Evolutionary conservation across 208 protist genomes (phyloP).

Genomic region (Trypanosoma vivax): DNA sequence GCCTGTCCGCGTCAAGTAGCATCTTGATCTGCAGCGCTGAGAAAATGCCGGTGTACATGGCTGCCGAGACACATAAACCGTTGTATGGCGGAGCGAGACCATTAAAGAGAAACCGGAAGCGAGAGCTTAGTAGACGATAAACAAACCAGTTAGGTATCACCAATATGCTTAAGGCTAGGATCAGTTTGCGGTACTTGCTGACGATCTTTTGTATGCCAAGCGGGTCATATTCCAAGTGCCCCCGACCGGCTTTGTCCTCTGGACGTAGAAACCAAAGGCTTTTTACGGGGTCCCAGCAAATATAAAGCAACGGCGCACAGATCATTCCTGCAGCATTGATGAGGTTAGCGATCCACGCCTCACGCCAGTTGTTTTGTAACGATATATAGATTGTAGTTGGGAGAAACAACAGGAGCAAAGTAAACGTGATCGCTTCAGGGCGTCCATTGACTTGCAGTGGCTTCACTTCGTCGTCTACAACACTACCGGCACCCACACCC

Average conservation of each 20-base stretch:
- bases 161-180: constrained; percentile 25
- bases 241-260: constrained; percentile 7
- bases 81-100: constrained; percentile 65
- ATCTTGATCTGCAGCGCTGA: constrained; percentile 40
- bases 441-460: constrained; percentile 56
- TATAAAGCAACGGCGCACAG: constrained; percentile 43
- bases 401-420: constrained; percentile 47
- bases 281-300: constrained; percentile 41
- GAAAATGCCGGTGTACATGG: constrained; percentile 48
- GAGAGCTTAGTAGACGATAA: constrained; percentile 60
- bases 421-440: constrained; percentile 61
- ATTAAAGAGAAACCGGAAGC: constrained; percentile 76
- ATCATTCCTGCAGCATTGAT: constrained; percentile 65
- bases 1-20: constrained; percentile 50
- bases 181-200: constrained; percentile 19
- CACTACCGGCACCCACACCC: constrained; percentile 1
- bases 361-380: constrained; percentile 63
- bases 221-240: constrained; percentile 62
- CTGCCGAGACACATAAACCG: constrained; percentile 43
- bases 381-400: constrained; percentile 58
- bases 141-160: constrained; percentile 46
- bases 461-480: constrained; percentile 8
- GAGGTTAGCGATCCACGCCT: constrained; percentile 38
- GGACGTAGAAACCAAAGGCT: constrained; percentile 76
- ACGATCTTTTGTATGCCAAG: constrained; percentile 50